Evolutionary conservation across 192 early-diverging fungal genomes (phyloP).

Genomic region (Coemansia sp.): DNA sequence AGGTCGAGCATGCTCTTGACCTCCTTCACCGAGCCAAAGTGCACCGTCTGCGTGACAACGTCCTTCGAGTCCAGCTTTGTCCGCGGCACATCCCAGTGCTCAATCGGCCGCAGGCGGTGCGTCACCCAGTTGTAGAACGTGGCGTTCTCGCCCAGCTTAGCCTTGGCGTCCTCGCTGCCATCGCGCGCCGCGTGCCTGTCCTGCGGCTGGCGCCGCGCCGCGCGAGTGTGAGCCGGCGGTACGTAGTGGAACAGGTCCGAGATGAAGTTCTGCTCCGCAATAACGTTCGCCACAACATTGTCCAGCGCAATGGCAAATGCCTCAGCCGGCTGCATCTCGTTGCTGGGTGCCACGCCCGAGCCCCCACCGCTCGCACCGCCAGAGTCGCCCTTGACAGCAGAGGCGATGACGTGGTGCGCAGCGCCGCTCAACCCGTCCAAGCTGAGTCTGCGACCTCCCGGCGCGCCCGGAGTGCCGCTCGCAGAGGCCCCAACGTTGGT

Average conservation of each 20-base stretch:
- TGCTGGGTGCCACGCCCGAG: slow-evolving; percentile 5
- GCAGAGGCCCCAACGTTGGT: slow-evolving; percentile 15
- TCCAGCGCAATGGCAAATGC: slow-evolving; percentile 45
- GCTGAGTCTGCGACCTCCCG: slow-evolving; percentile 30
- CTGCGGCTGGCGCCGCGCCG: slow-evolving; percentile 14
- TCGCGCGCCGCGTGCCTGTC: background rate
- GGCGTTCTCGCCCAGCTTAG: slow-evolving; percentile 26
- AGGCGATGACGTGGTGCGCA: slow-evolving; percentile 31
- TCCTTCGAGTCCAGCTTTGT: slow-evolving; percentile 44
- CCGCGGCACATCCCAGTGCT: slow-evolving; percentile 37
- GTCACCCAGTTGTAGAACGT: slow-evolving; percentile 54
- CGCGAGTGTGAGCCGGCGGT: slow-evolving; percentile 44
- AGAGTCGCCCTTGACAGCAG: slow-evolving; percentile 28
- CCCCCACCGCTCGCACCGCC: background rate
- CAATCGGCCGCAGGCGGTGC: slow-evolving; percentile 35
- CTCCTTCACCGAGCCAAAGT: slow-evolving; percentile 51
- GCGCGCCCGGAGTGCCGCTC: slow-evolving; percentile 3
- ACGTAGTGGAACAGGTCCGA: slow-evolving; percentile 79
- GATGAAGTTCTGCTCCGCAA: slow-evolving; percentile 91
- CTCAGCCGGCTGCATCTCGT: slow-evolving; percentile 42
- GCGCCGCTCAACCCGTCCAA: slow-evolving; percentile 45
- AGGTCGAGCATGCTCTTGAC: slow-evolving; percentile 76
- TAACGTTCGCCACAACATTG: slow-evolving; percentile 62
- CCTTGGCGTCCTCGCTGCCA: slow-evolving; percentile 5
- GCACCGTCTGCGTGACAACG: slow-evolving; percentile 40